These are phyloP conservation scores for Ilex paraguariensis DNA, from an alignment of 305 asterid genomes.

Conservation along the genomic window DNA sequence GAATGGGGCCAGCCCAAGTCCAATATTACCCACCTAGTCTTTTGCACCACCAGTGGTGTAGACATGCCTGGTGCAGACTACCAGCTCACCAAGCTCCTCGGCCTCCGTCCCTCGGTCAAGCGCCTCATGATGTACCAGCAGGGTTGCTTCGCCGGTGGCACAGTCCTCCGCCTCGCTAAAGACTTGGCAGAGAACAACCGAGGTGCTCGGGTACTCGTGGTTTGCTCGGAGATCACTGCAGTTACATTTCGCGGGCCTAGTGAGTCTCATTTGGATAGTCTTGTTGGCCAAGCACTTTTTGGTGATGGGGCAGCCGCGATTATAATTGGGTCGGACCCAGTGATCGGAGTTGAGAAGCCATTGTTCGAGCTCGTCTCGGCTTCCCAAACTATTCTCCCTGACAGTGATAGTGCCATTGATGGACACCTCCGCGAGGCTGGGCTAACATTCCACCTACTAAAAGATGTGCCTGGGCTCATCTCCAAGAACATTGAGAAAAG, in stretches of 20 bases:
- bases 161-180: slow-evolving; percentile 63
- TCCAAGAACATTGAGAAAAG: slow-evolving; percentile 53
- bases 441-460: slow-evolving; percentile 42
- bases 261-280: slow-evolving; percentile 40
- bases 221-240: slow-evolving; percentile 63
- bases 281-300: slow-evolving; percentile 60
- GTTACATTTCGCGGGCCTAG: slow-evolving; percentile 56
- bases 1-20: slow-evolving; percentile 84
- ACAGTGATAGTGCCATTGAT: slow-evolving; percentile 50
- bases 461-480: slow-evolving; percentile 54
- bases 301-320: slow-evolving; percentile 68
- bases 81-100: slow-evolving; percentile 65
- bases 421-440: slow-evolving; percentile 64
- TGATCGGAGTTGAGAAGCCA: slow-evolving; percentile 35
- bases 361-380: slow-evolving; percentile 48
- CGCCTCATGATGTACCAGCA: slow-evolving; percentile 75
- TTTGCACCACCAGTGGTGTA: slow-evolving; percentile 78
- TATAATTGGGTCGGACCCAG: slow-evolving; percentile 46
- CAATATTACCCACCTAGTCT: slow-evolving; percentile 54
- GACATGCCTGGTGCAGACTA: slow-evolving; percentile 83
- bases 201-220: slow-evolving; percentile 55
- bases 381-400: slow-evolving; percentile 50
- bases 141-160: slow-evolving; percentile 74
- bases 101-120: slow-evolving; percentile 64
- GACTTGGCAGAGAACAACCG: slow-evolving; percentile 68